Evolutionary conservation across 2,329 filamentous ascomycete genomes (phyloP).

Genomic region (Ophiostoma novo-ulmi): DNA sequence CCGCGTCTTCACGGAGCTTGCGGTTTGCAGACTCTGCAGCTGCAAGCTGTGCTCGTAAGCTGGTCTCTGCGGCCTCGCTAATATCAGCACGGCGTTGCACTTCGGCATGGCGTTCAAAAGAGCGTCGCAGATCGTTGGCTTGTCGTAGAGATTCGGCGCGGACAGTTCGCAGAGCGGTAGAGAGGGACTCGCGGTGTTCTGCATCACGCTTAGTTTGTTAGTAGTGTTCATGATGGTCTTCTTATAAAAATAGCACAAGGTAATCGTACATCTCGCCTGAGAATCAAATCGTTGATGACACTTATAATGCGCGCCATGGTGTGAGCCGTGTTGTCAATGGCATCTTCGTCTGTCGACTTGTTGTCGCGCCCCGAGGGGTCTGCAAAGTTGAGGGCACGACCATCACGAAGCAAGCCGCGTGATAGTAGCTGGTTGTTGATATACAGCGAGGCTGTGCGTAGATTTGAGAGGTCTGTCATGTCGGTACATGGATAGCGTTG

Average conservation of each 20-base stretch:
- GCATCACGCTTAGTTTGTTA: constrained; percentile 65
- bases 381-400: constrained; percentile 76
- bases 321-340: constrained; percentile 30
- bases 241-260: background rate
- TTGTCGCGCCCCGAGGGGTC: constrained; percentile 59
- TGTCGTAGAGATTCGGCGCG: constrained; percentile 72
- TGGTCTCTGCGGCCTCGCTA: constrained; percentile 64
- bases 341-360: background rate
- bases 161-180: constrained; percentile 68
- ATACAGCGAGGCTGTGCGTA: constrained; percentile 63
- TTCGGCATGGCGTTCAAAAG: constrained; percentile 51
- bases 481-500: background rate
- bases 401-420: constrained; percentile 60
- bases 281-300: constrained; percentile 85
- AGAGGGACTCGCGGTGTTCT: constrained; percentile 78
- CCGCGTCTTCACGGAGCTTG: constrained; percentile 77
- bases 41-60: constrained; percentile 63
- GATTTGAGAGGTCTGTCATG: constrained; percentile 57
- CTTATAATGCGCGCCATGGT: constrained; percentile 81
- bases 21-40: constrained; percentile 69
- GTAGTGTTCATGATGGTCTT: background rate
- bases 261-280: constrained; percentile 70
- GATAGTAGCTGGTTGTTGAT: constrained; percentile 68
- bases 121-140: constrained; percentile 59
- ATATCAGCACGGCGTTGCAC: constrained; percentile 52